phyloP scores from a whole-genome alignment of 495 filamentous ascomycete species.

The Podospora appendiculata region DNA sequence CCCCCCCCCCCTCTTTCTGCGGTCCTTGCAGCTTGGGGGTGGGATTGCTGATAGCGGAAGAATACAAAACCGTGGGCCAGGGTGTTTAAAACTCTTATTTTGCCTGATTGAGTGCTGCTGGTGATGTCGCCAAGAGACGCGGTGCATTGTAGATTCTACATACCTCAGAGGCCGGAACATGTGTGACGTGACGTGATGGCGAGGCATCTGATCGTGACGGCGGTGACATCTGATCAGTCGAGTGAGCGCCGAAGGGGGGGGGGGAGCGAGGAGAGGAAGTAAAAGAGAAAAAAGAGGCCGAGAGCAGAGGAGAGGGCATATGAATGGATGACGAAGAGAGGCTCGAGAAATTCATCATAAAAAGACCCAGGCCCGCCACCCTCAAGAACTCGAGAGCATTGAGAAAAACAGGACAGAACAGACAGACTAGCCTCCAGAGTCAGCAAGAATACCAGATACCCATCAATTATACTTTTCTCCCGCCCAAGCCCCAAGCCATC shows the following conservation, averaged over 20 bases:
- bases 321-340: neutral
- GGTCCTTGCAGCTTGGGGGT: neutral
- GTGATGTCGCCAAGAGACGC: constrained; percentile 1
- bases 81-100: neutral
- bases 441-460: neutral
- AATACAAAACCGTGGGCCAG: neutral
- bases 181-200: neutral
- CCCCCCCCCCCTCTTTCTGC: too few relatives aligned
- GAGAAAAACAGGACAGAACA: neutral
- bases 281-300: neutral
- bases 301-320: neutral
- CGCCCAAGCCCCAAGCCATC: neutral
- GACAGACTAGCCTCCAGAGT: neutral
- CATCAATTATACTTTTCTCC: neutral
- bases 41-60: constrained; percentile 3
- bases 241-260: neutral
- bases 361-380: neutral
- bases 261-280: neutral
- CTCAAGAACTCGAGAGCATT: neutral
- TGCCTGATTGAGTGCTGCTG: neutral
- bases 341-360: neutral
- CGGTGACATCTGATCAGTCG: neutral
- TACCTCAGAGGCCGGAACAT: neutral
- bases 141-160: neutral
- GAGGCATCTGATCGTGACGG: neutral